Base-by-base conservation (phyloP, 2,329 filamentous ascomycete genomes). In the Epichloe bromicola region DNA sequence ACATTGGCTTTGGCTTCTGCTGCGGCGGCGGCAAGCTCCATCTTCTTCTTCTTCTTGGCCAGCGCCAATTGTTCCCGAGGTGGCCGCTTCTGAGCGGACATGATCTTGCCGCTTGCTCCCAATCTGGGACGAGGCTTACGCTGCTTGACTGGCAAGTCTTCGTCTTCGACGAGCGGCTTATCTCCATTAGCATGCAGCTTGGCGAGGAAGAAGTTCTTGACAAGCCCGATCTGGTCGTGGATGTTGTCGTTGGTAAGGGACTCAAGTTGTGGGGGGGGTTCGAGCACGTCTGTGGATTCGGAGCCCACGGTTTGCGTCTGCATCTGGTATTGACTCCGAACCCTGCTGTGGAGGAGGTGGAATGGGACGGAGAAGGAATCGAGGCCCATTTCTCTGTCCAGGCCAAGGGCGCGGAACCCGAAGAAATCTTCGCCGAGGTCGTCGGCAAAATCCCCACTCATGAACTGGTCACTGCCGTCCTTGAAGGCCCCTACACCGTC, bases 381-480 rank as follows among this genome's bases (percentile, higher is more conserved):
- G 55, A 93, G 76, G 17, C 90, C 90, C 63, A 97, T 85, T 64
- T 98, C 93, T 59, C 83, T 85, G 61, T 95, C 89, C 52, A 98
- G 77, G 42, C 93, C 93, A 44, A 98, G 79, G 54, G 95, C 90
- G 64, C 89, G 90, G 78, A 98, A 97, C 30, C 93, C 93, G 62
- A 98, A 98, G 78, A 96, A 98, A 70, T 98, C 93, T 72, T 98
- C 93, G 54, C 90, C 91, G 12, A 98, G 85, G 59, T 98, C 93
- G 65, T 96, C 93, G 1, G 93, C 93, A 65, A 98, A 98, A 67
- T 98, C 93, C 55, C 93, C 93, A 44, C 87, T 88, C 46, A 96
- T 83, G 59, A 97, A 98, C 64, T 97, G 93, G 57, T 98, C 93
- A 66, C 89, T 95, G 57, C 90, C 91, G 60, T 98, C 93, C 55